Conservation (phyloP, 257 asterid genomes). For the Scutellaria barbata region DNA sequence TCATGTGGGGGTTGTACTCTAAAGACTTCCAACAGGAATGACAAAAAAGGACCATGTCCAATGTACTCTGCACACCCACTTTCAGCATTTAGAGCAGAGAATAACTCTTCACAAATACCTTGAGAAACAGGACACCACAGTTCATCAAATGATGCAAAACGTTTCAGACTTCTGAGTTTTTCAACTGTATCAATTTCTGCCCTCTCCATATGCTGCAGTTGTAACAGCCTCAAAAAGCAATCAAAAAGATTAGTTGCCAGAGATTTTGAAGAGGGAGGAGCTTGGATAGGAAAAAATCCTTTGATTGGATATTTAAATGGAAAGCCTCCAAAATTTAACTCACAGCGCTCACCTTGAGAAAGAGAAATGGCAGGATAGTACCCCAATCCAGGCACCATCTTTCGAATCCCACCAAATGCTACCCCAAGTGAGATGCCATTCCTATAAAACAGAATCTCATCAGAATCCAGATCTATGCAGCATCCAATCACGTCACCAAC, state of each 20-base stretch:
- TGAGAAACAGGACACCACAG: constrained; percentile 68
- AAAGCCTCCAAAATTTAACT: constrained; percentile 81
- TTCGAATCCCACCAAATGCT: constrained; percentile 83
- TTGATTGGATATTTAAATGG: constrained; percentile 85
- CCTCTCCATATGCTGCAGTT: constrained; percentile 59
- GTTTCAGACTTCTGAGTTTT: constrained; percentile 73
- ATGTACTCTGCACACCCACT: constrained; percentile 60
- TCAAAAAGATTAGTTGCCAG: constrained; percentile 60
- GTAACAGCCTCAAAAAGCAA: constrained; percentile 79
- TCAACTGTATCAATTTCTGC: constrained; percentile 68
- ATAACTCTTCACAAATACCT: constrained; percentile 72
- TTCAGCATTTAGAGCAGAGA: constrained; percentile 55
- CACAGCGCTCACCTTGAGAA: constrained; percentile 96
- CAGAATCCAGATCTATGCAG: constrained; percentile 84
- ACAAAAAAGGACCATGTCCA: constrained; percentile 76
- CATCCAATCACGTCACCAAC: constrained; percentile 97
- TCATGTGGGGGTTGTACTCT: constrained; percentile 82
- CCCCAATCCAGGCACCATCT: constrained; percentile 97
- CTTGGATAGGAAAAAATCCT: constrained; percentile 78
- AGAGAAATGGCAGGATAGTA: constrained; percentile 95
- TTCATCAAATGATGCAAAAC: constrained; percentile 79
- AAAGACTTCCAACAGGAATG: constrained; percentile 74
- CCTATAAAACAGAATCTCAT: constrained; percentile 72
- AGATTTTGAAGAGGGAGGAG: constrained; percentile 59
- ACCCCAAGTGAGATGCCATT: constrained; percentile 93